phyloP scores from a whole-genome alignment of 768 basidiomycete genomes.

The Psilocybe cubensis region DNA sequence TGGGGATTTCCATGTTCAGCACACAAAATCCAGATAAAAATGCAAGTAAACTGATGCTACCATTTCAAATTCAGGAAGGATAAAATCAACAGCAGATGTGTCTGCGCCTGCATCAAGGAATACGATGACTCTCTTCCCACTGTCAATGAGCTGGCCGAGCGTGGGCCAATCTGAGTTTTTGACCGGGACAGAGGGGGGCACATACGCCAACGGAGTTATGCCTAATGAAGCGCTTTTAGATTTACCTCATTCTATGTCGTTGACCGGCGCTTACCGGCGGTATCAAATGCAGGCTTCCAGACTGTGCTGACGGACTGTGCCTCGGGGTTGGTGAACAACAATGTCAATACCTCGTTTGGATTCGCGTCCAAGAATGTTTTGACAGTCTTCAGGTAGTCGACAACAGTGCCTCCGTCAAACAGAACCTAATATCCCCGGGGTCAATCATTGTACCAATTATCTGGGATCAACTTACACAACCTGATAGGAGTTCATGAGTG shows the following conservation, averaged over 20 bases:
- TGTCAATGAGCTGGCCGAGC: constrained; percentile 62
- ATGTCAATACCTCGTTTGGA: constrained; percentile 66
- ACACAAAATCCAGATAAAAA: background rate
- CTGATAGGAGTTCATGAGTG: constrained; percentile 18
- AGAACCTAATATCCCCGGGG: constrained; percentile 30
- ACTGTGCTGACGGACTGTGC: constrained; percentile 46
- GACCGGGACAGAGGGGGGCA: constrained; percentile 50
- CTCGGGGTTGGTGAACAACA: constrained; percentile 72
- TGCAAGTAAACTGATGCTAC: constrained; percentile 24
- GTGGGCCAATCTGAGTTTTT: constrained; percentile 62
- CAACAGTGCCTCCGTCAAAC: constrained; percentile 57
- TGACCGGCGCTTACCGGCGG: constrained; percentile 39
- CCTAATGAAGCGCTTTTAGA: constrained; percentile 26
- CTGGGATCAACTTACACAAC: constrained; percentile 31
- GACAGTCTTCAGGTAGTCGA: constrained; percentile 53
- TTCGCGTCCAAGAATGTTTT: constrained; percentile 61
- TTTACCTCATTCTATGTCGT: background rate
- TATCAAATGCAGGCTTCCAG: constrained; percentile 58
- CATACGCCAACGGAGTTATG: constrained; percentile 49
- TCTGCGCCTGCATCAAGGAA: constrained; percentile 60
- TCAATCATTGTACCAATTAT: background rate
- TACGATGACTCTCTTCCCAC: constrained; percentile 60
- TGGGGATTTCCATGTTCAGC: background rate
- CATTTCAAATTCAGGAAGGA: constrained; percentile 62
- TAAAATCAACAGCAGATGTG: constrained; percentile 45